These are phyloP conservation scores for Ambrosia hybrid DNA, from an alignment of 140 eudicot genomes.

Conservation along the genomic window DNA sequence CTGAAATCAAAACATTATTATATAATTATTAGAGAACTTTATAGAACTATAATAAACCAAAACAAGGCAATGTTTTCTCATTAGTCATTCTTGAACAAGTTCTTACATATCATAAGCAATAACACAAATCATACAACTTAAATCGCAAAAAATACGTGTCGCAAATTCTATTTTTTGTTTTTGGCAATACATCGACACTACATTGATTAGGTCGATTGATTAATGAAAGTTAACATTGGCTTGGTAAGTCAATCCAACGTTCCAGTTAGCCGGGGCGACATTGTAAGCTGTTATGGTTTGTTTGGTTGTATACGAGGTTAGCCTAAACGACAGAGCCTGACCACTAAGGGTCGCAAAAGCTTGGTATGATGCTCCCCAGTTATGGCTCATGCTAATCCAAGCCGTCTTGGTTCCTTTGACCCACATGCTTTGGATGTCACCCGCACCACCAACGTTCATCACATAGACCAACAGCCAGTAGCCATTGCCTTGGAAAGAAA, in stretches of 20 bases:
- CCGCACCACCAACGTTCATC: slow-evolving; percentile 90
- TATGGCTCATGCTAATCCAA: slow-evolving; percentile 94
- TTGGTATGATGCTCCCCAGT: slow-evolving; percentile 95
- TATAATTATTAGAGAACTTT: no score
- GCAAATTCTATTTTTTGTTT: slow-evolving; percentile 3
- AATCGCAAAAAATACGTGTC: slow-evolving; percentile 10
- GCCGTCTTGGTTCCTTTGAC: slow-evolving; percentile 84
- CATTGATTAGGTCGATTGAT: slow-evolving; percentile 10
- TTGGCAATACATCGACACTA: neutral
- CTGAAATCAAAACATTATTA: neutral
- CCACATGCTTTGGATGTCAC: slow-evolving; percentile 73
- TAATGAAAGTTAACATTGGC: slow-evolving; percentile 64
- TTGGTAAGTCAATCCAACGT: slow-evolving; percentile 64
- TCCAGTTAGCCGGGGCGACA: slow-evolving; percentile 86
- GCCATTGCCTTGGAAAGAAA: slow-evolving; percentile 68
- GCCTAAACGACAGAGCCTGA: slow-evolving; percentile 71
- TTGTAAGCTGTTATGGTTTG: slow-evolving; percentile 66
- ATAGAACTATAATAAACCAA: neutral
- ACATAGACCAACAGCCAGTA: slow-evolving; percentile 79
- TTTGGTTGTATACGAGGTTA: slow-evolving; percentile 61
- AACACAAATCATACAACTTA: slow-evolving; percentile 13
- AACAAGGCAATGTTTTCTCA: neutral
- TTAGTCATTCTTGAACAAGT: neutral
- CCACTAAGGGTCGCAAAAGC: slow-evolving; percentile 70
- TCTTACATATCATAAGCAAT: slow-evolving; percentile 14